Percentiles rank a stretch among this genome's conserved stretches.
These are phyloP conservation scores for Stentor roeselii DNA, from an alignment of 73 alveolate species.

Conservation along the genomic window DNA sequence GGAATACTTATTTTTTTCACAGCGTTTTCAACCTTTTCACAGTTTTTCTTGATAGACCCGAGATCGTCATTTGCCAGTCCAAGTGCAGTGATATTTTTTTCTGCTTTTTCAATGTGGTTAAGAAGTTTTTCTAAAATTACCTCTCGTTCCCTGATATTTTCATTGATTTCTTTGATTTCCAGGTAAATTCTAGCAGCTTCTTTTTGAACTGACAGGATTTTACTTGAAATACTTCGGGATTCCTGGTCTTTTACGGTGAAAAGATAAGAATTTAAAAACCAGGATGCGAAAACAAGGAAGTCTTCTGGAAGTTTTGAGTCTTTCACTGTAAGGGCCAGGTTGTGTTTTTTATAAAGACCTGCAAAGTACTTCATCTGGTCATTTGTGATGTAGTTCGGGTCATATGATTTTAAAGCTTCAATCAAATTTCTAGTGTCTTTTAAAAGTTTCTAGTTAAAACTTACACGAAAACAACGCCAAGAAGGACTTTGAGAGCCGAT, in stretches of 20 bases:
- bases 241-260: constrained; percentile 15
- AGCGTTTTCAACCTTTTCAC: not conserved
- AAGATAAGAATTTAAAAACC: not conserved
- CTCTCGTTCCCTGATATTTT: not conserved
- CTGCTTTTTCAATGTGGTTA: constrained; percentile 4
- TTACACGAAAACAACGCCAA: constrained; percentile 14
- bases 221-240: not conserved
- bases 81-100: not conserved
- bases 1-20: not conserved
- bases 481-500: not conserved
- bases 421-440: not conserved
- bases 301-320: constrained; percentile 9
- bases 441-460: not conserved
- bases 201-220: not conserved
- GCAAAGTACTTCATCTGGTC: not conserved
- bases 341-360: constrained; percentile 2
- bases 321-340: not conserved
- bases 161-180: constrained; percentile 3
- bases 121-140: not conserved
- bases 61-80: not conserved
- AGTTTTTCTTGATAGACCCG: not conserved
- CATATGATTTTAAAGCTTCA: not conserved
- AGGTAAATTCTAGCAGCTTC: not conserved
- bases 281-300: not conserved
- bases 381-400: not conserved